Evolutionary conservation across 2,329 filamentous ascomycete species (phyloP).

Genomic region (Rasamsonia emersonii): DNA sequence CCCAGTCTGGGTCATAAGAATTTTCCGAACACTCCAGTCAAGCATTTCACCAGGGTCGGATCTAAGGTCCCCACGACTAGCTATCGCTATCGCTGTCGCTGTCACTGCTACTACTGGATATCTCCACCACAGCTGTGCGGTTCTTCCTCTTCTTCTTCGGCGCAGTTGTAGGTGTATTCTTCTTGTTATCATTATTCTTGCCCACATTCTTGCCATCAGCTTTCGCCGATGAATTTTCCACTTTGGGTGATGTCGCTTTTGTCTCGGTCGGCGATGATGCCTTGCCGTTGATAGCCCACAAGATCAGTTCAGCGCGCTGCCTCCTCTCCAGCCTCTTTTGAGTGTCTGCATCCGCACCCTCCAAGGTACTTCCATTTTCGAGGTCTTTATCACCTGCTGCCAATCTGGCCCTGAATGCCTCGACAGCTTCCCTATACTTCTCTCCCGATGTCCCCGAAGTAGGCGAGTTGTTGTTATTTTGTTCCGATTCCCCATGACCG

Average conservation of each 20-base stretch:
- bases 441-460: slow-evolving; percentile 8
- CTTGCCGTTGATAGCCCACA: slow-evolving; percentile 22
- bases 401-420: slow-evolving; percentile 33
- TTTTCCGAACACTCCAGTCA: no score
- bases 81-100: slow-evolving; percentile 17
- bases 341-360: slow-evolving; percentile 17
- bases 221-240: slow-evolving; percentile 3
- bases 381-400: slow-evolving; percentile 18
- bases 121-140: slow-evolving; percentile 32
- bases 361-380: slow-evolving; percentile 12
- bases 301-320: slow-evolving; percentile 30
- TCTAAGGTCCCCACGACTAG: no score
- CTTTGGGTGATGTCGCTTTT: no score
- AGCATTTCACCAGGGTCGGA: no score
- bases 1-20: no score
- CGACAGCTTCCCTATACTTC: slow-evolving; percentile 44
- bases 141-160: slow-evolving; percentile 34
- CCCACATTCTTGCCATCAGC: slow-evolving; percentile 2
- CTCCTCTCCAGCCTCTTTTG: slow-evolving; percentile 25
- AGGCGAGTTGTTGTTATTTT: slow-evolving; percentile 7
- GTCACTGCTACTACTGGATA: slow-evolving; percentile 33
- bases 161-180: slow-evolving; percentile 10
- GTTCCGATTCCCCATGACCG: slow-evolving; percentile 10
- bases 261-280: neutral
- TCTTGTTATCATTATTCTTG: slow-evolving; percentile 6